phyloP scores from a whole-genome alignment of 1,139 yeast species.

The Magnusiomyces paraingens region DNA sequence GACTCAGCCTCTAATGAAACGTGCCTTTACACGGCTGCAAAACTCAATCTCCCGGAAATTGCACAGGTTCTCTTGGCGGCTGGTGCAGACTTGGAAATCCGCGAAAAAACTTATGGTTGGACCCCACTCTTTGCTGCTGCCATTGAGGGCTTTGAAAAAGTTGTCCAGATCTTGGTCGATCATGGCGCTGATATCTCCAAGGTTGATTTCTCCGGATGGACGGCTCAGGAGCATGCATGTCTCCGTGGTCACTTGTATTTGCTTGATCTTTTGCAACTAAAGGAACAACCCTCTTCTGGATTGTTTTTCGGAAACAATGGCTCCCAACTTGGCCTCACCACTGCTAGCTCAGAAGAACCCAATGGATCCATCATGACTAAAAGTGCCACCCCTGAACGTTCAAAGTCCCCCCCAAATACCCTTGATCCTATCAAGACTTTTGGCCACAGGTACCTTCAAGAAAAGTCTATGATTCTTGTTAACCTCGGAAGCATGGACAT shows the following conservation, averaged over 20 bases:
- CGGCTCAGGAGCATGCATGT: conserved; percentile 94
- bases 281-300: conserved; percentile 18
- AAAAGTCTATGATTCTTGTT: conserved; percentile 62
- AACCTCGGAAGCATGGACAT: conserved; percentile 85
- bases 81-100: conserved; percentile 68
- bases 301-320: conserved; percentile 8
- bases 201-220: conserved; percentile 89
- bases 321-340: neutral
- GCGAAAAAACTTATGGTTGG: conserved; percentile 85
- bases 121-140: conserved; percentile 91
- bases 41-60: conserved; percentile 49
- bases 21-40: conserved; percentile 72
- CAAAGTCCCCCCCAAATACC: neutral
- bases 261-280: conserved; percentile 54
- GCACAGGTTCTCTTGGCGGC: conserved; percentile 48
- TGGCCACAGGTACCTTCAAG: conserved; percentile 70
- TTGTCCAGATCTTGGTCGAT: conserved; percentile 50
- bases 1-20: conserved; percentile 59
- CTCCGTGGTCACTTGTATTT: conserved; percentile 78
- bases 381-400: neutral
- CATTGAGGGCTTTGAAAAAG: conserved; percentile 64
- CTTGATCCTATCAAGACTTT: conserved; percentile 53
- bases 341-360: neutral
- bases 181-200: conserved; percentile 44
- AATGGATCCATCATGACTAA: neutral